These are phyloP conservation scores for Phytophthora sojae DNA, from an alignment of 352 stramenopile species.

Conservation along the genomic window DNA sequence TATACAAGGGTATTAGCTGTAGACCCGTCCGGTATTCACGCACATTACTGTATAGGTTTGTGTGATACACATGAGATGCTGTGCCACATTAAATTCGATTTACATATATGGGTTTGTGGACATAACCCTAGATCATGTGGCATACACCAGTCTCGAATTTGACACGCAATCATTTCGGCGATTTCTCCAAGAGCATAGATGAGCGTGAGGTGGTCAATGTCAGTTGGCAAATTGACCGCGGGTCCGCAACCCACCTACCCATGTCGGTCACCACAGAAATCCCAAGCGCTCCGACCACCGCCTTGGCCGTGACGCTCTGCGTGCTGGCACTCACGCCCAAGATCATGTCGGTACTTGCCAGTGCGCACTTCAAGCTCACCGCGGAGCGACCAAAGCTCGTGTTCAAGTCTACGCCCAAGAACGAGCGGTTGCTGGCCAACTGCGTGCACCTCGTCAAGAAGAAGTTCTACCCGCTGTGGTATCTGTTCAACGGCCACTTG, in stretches of 20 bases:
- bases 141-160: not conserved
- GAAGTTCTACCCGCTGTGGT: constrained; percentile 65
- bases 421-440: constrained; percentile 43
- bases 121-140: not conserved
- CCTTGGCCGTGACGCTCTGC: constrained; percentile 26
- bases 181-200: not conserved
- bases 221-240: not conserved
- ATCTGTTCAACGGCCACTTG: constrained; percentile 71
- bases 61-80: too few relatives aligned
- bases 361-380: constrained; percentile 45
- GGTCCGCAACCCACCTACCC: not conserved
- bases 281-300: constrained; percentile 4
- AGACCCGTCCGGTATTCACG: too few relatives aligned
- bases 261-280: constrained; percentile 17
- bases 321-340: constrained; percentile 27
- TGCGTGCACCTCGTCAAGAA: constrained; percentile 53
- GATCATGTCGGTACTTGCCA: constrained; percentile 17
- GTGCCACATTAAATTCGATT: too few relatives aligned
- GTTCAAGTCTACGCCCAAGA: constrained; percentile 47
- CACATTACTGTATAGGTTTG: too few relatives aligned
- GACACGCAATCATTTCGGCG: not conserved
- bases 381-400: constrained; percentile 53
- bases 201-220: constrained; percentile 5
- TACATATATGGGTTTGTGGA: not conserved
- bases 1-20: too few relatives aligned